Evolutionary conservation across 2,329 filamentous ascomycete species (phyloP).

Genomic region (Paecilomyces niveus): DNA sequence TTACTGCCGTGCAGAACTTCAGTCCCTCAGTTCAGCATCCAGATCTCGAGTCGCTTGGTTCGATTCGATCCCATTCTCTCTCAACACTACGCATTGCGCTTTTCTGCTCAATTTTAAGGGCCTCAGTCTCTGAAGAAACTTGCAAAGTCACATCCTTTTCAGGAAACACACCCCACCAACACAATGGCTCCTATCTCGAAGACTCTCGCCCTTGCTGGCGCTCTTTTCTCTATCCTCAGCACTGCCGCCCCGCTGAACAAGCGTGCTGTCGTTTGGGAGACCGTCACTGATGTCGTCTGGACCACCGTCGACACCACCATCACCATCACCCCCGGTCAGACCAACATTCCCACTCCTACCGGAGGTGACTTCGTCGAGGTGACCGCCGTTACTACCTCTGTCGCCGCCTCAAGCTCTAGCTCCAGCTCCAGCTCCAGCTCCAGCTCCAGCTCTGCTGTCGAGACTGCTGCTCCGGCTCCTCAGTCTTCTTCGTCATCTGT

Average conservation of each 20-base stretch:
- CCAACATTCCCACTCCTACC: slow-evolving; percentile 15
- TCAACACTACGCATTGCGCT: slow-evolving; percentile 1
- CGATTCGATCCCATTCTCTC: slow-evolving; percentile 6
- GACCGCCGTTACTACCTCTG: slow-evolving; percentile 4
- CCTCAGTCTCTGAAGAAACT: neutral
- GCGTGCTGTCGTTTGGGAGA: slow-evolving; percentile 44
- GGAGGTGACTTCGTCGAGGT: slow-evolving; percentile 5
- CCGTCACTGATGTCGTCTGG: slow-evolving; percentile 40
- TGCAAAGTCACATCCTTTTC: slow-evolving; percentile 2
- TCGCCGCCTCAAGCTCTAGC: slow-evolving; percentile 3
- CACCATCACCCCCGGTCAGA: slow-evolving; percentile 37
- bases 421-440: slow-evolving; percentile 5
- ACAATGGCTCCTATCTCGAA: slow-evolving; percentile 32
- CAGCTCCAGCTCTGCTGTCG: slow-evolving; percentile 3
- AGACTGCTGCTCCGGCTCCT: neutral
- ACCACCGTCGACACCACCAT: slow-evolving; percentile 44
- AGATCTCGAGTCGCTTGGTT: slow-evolving; percentile 6
- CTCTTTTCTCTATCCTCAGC: slow-evolving; percentile 25
- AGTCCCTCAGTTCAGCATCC: slow-evolving; percentile 3
- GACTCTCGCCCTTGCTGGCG: slow-evolving; percentile 27
- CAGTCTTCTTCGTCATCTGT: neutral
- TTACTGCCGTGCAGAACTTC: slow-evolving; percentile 10
- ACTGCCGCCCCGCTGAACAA: slow-evolving; percentile 27
- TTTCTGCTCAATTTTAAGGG: neutral
- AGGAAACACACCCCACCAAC: slow-evolving; percentile 5